These are phyloP conservation scores for Nannochloropsis oceanica DNA, from an alignment of 108 stramenopile genomes.

Conservation along the genomic window DNA sequence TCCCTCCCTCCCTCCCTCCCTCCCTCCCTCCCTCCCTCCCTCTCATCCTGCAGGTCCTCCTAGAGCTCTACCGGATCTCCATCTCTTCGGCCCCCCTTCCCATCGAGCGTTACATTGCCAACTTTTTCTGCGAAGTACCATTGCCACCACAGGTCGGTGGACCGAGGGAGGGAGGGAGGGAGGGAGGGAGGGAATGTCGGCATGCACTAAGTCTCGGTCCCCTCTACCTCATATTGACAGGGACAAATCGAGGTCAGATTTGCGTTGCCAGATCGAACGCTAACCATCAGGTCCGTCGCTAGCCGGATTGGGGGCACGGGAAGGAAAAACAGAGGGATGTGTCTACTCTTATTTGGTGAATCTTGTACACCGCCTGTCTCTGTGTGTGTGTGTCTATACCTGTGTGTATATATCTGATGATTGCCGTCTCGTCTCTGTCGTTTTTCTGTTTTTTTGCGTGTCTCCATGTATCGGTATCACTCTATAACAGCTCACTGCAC, in stretches of 20 bases:
- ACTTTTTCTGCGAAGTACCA: slow-evolving; percentile 63
- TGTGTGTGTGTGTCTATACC: too few species aligned
- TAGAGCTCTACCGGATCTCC: slow-evolving; percentile 54
- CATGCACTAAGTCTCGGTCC: neutral
- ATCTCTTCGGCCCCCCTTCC: slow-evolving; percentile 68
- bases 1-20: neutral
- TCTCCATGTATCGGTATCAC: too few species aligned
- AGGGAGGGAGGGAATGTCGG: neutral
- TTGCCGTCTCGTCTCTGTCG: too few species aligned
- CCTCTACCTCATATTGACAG: neutral
- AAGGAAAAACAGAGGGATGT: slow-evolving; percentile 1
- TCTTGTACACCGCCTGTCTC: too few species aligned
- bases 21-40: neutral
- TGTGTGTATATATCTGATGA: too few species aligned
- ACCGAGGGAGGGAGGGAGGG: neutral
- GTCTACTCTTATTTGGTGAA: too few species aligned
- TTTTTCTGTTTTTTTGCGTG: too few species aligned
- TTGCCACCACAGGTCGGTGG: slow-evolving; percentile 62
- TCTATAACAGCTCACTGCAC: too few species aligned
- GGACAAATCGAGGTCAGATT: slow-evolving; percentile 15
- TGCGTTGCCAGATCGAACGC: slow-evolving; percentile 35
- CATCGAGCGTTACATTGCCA: slow-evolving; percentile 69
- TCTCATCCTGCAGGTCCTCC: neutral
- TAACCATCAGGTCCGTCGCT: slow-evolving; percentile 31
- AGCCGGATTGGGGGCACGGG: neutral